Base-by-base conservation (phyloP, 495 filamentous ascomycete species). In the Ramalina intermedia region DNA sequence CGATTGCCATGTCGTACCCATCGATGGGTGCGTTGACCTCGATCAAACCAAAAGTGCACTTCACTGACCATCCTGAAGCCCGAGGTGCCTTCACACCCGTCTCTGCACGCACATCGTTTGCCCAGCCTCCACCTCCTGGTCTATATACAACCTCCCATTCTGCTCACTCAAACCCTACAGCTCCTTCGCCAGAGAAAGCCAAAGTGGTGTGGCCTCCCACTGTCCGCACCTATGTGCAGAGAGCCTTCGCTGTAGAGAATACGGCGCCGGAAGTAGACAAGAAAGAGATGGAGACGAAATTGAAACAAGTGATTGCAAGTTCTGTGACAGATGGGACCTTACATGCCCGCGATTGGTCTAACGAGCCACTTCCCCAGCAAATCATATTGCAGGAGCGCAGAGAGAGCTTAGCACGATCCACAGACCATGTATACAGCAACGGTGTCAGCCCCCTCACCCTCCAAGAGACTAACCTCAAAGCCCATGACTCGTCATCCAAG, bases 251-350 rank as follows among this genome's bases (percentile, higher is more conserved):
- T 9, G 72, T 77, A 6, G 78, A 79, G 39, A 81, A 87, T 55
- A 66, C 75, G 17, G 70, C 86, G 46, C 52, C 74, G n/a, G 75
- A 76, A 43, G 78, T 95, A 21, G 61, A 63, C 43, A 70, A 69
- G 48, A 55, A 69, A 36, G 86, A 91, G 27, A 85, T 94, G 73
- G 82, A 95, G 59, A 68, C 69, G 47, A 93, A 87, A 57, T 68
- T 96, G 46, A 94, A 90, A 66, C 62, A 82, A 20, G 79, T 87
- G 57, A 96, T 99, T 57, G 82, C 82, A 43, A 69, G 77, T 26
- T 85, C 86, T 36, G 85, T 84, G 49, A 80, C 87, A 54, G 69
- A 64, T 52, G 69, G 82, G 46, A 71, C 72, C 41, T 73, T 96
- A 55, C 69, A 79, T 58, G 70, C 67, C 14, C 75, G 84, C 52